Evolutionary conservation across 2,329 filamentous ascomycete genomes (phyloP).

Genomic region (Lachnellula subtilissima): DNA sequence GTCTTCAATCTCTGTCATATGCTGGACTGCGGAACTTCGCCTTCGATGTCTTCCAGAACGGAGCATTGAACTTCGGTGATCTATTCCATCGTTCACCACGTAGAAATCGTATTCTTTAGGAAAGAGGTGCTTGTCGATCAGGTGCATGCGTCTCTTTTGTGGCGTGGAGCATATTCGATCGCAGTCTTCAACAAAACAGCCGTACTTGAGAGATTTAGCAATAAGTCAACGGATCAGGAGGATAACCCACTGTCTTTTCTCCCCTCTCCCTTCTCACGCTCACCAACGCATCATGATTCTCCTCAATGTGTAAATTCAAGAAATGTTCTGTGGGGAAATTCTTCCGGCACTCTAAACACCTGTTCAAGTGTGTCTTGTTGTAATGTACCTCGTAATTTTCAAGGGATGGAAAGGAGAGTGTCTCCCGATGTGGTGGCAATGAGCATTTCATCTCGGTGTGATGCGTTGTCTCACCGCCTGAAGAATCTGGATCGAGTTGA

Average conservation of each 20-base stretch:
- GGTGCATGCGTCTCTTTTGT: conserved; percentile 78
- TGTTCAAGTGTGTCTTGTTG: conserved; percentile 71
- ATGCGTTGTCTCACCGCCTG: conserved; percentile 21
- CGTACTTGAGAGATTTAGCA: conserved; percentile 52
- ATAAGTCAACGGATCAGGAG: neutral
- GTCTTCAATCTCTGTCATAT: conserved; percentile 22
- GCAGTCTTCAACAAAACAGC: conserved; percentile 86
- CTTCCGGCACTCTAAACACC: conserved; percentile 76
- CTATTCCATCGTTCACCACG: conserved; percentile 84
- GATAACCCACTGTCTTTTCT: conserved; percentile 70
- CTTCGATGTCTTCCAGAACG: conserved; percentile 49
- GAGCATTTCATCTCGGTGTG: conserved; percentile 65
- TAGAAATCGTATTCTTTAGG: conserved; percentile 84
- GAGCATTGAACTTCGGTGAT: conserved; percentile 75
- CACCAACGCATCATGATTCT: conserved; percentile 80
- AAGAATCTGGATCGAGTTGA: conserved; percentile 62
- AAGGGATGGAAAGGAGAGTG: conserved; percentile 67
- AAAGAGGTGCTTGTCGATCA: conserved; percentile 93
- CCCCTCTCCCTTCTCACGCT: conserved; percentile 70
- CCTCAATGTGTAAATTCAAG: conserved; percentile 78
- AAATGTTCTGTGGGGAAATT: conserved; percentile 86
- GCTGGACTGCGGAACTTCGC: conserved; percentile 40
- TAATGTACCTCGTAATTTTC: conserved; percentile 87
- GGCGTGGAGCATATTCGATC: conserved; percentile 78
- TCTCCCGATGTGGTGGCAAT: conserved; percentile 71